Evolutionary conservation across 2,329 filamentous ascomycete genomes (phyloP).

Genomic region (Tolypocladium ovalisporum): DNA sequence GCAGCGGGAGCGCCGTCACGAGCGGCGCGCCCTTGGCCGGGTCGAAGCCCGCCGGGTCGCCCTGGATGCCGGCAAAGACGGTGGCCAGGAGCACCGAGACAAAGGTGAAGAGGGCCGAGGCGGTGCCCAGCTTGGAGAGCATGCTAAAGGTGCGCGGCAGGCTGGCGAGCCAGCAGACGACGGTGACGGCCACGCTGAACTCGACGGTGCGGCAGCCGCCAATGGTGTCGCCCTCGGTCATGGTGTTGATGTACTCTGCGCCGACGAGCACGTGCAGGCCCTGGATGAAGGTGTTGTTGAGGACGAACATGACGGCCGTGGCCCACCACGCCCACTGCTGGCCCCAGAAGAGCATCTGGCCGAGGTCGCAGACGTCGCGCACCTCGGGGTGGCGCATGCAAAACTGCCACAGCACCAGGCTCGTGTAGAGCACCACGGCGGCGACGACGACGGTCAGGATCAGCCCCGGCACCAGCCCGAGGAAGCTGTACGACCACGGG

Average conservation of each 20-base stretch:
- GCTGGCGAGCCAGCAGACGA: constrained; percentile 69
- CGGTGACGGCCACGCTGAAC: constrained; percentile 63
- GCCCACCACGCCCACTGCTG: constrained; percentile 61
- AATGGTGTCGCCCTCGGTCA: constrained; percentile 56
- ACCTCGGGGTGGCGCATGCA: constrained; percentile 85
- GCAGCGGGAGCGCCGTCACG: constrained; percentile 56
- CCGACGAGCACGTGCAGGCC: constrained; percentile 73
- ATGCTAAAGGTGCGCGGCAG: constrained; percentile 77
- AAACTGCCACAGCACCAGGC: constrained; percentile 59
- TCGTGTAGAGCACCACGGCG: constrained; percentile 69
- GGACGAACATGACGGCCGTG: constrained; percentile 74
- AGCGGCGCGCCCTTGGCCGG: constrained; percentile 48
- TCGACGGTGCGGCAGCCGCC: constrained; percentile 63
- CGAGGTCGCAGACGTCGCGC: constrained; percentile 86
- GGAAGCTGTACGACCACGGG: constrained; percentile 80
- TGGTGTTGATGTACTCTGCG: constrained; percentile 83
- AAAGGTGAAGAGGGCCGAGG: constrained; percentile 81
- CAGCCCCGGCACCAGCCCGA: constrained; percentile 75
- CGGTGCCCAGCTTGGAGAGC: constrained; percentile 67
- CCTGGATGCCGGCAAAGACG: constrained; percentile 69
- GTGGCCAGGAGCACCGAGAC: constrained; percentile 76
- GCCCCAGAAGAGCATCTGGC: constrained; percentile 89
- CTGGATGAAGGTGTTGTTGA: constrained; percentile 92
- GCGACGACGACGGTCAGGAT: constrained; percentile 76
- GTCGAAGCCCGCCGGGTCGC: constrained; percentile 58